Evolutionary conservation across 441 rosid genomes (phyloP), one percentile per base, ranked within the genome.

Genomic region (Erodium trifolium): DNA sequence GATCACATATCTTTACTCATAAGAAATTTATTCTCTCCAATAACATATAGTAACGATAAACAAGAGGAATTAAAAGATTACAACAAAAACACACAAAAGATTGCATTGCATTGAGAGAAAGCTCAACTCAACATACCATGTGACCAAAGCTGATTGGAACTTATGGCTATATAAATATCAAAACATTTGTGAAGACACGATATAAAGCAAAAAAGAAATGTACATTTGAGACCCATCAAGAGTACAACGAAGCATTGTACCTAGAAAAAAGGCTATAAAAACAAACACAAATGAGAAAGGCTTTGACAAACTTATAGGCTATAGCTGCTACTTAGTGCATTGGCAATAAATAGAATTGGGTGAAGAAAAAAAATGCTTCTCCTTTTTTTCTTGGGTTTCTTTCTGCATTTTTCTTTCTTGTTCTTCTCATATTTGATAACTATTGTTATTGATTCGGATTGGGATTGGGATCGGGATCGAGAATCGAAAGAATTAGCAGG

Each of bases 401-500:
- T 43, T 43, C 9, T 9, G 14, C 12, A 11, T 47, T 47, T 53
- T 14, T 14, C 12, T 57, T 7, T 18, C 5, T 17, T 17, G 2
- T 6, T 57, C 62, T 6, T 57, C 62, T 17, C 27, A 17, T 7
- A 9, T 57, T 19, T 57, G 14, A n/a, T 47, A 12, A 2, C 11
- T 43, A 43, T 47, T 11, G 53, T 47, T 47, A 12, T 11, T 12
- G 3, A 47, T 51, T 51, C 59, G 59, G 59, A 6, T 51, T 51
- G 27, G 27, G 27, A 23, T 51, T n/a, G 0, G 59, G 59, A 12
- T 51, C 5, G 0, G 59, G 59, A 12, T 51, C 5, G 5, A 5
- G 59, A 14, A 23, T 51, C 5, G 45, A 39, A 5, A 39, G 53
- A 66, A 78, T 72, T 84, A 86, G 86, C 98, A 93, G 35, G 62